phyloP scores from a whole-genome alignment of 1,139 yeast genomes.

The Ogataea hybrid region DNA sequence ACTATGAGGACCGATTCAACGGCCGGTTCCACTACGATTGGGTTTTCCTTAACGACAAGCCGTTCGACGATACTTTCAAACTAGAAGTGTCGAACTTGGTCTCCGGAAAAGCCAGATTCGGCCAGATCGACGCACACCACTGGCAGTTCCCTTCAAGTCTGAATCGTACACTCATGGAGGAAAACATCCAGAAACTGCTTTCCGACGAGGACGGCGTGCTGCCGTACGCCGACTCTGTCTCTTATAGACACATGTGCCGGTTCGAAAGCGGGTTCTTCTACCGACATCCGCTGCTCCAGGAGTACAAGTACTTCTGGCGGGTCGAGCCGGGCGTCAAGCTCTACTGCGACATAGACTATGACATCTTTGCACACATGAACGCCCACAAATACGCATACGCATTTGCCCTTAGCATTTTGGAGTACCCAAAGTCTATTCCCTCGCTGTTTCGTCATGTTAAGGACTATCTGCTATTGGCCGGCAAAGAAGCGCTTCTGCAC shows the following conservation, averaged over 20 bases:
- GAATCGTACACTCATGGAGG: slow-evolving; percentile 52
- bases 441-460: slow-evolving; percentile 41
- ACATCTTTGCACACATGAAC: slow-evolving; percentile 49
- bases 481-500: slow-evolving; percentile 12
- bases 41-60: slow-evolving; percentile 58
- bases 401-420: slow-evolving; percentile 52
- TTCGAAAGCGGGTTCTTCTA: slow-evolving; percentile 69
- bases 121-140: slow-evolving; percentile 55
- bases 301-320: slow-evolving; percentile 52
- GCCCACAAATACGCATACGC: slow-evolving; percentile 48
- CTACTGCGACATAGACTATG: slow-evolving; percentile 54
- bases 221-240: slow-evolving; percentile 47
- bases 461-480: slow-evolving; percentile 23
- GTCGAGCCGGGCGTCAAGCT: slow-evolving; percentile 59
- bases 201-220: slow-evolving; percentile 32
- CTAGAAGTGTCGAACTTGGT: slow-evolving; percentile 42
- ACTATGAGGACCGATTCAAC: slow-evolving; percentile 58
- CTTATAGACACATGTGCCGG: slow-evolving; percentile 78
- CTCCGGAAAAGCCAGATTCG: slow-evolving; percentile 64
- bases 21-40: slow-evolving; percentile 54
- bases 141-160: slow-evolving; percentile 73
- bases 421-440: slow-evolving; percentile 49
- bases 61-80: slow-evolving; percentile 49
- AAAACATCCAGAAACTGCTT: slow-evolving; percentile 43
- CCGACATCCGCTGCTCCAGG: slow-evolving; percentile 43